Conservation (phyloP, 2,329 filamentous ascomycete species). For the Penicillium sp. region DNA sequence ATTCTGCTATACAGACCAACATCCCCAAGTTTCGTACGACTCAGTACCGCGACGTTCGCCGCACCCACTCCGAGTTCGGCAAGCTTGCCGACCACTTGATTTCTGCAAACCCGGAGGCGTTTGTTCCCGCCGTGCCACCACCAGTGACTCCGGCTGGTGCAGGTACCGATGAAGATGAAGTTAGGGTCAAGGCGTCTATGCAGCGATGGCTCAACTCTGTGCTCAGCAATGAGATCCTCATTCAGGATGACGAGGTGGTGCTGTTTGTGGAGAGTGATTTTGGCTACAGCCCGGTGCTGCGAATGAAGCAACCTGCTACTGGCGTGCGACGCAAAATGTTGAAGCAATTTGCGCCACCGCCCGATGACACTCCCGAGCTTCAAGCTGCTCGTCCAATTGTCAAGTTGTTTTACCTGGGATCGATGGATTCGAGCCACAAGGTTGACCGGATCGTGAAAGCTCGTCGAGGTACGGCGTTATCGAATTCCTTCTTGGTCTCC, state of each 20-base stretch:
- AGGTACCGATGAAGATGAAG: conserved; percentile 93
- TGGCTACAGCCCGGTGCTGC: conserved; percentile 91
- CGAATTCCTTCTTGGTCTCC: neutral
- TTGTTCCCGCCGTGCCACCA: conserved; percentile 93
- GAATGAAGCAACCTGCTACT: conserved; percentile 94
- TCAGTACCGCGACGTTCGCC: conserved; percentile 94
- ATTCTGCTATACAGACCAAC: conserved; percentile 65
- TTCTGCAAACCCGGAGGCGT: conserved; percentile 92
- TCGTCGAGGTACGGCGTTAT: conserved; percentile 64
- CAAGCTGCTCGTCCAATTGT: conserved; percentile 84
- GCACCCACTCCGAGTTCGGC: conserved; percentile 89
- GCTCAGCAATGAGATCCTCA: conserved; percentile 84
- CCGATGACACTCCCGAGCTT: conserved; percentile 93
- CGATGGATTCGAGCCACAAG: conserved; percentile 97
- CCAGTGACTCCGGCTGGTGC: conserved; percentile 89
- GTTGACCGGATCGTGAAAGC: conserved; percentile 91
- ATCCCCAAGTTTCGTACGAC: conserved; percentile 97
- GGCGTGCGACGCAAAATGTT: conserved; percentile 91
- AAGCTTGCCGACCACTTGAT: conserved; percentile 96
- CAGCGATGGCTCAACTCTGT: conserved; percentile 95
- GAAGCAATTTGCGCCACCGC: conserved; percentile 96
- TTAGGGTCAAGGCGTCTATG: conserved; percentile 78
- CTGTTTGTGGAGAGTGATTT: conserved; percentile 99
- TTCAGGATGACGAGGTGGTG: conserved; percentile 93
- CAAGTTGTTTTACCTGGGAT: conserved; percentile 90